Evolutionary conservation across 768 basidiomycete genomes (phyloP).

Genomic region (Leccinellum luteum): DNA sequence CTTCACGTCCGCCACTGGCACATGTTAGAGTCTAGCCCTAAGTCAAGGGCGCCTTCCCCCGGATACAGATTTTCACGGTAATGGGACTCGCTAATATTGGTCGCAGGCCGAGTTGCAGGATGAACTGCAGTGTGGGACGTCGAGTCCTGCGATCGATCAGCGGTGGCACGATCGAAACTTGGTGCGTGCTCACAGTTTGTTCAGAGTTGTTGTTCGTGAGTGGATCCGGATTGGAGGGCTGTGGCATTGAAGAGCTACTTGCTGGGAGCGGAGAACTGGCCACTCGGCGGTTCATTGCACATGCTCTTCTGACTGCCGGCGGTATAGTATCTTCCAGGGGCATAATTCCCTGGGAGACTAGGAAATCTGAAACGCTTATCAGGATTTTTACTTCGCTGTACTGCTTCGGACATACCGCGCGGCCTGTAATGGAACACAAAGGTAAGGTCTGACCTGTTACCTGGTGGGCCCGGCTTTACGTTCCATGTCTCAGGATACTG

Average conservation of each 20-base stretch:
- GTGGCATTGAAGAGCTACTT: neutral
- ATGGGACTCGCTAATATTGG: slow-evolving; percentile 4
- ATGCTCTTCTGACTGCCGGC: slow-evolving; percentile 5
- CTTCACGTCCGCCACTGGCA: neutral
- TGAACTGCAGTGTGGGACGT: neutral
- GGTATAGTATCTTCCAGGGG: slow-evolving; percentile 26
- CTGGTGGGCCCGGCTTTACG: slow-evolving; percentile 40
- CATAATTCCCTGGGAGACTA: slow-evolving; percentile 52
- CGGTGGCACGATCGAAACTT: neutral
- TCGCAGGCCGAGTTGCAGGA: neutral
- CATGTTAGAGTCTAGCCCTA: neutral
- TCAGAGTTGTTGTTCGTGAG: neutral
- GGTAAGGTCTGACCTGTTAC: slow-evolving; percentile 50
- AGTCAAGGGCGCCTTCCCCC: slow-evolving; percentile 18
- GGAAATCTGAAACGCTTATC: slow-evolving; percentile 39
- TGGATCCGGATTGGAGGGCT: slow-evolving; percentile 11
- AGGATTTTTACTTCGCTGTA: neutral
- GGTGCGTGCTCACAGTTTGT: slow-evolving; percentile 2
- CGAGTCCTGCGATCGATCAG: neutral
- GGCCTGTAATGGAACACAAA: slow-evolving; percentile 68
- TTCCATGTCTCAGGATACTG: slow-evolving; percentile 55
- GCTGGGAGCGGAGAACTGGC: slow-evolving; percentile 11
- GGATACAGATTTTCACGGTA: slow-evolving; percentile 1
- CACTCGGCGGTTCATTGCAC: slow-evolving; percentile 35
- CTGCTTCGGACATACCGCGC: slow-evolving; percentile 37